These are phyloP conservation scores for Xanthoparmelia taractica DNA, from an alignment of 495 filamentous ascomycete genomes.

Conservation along the genomic window DNA sequence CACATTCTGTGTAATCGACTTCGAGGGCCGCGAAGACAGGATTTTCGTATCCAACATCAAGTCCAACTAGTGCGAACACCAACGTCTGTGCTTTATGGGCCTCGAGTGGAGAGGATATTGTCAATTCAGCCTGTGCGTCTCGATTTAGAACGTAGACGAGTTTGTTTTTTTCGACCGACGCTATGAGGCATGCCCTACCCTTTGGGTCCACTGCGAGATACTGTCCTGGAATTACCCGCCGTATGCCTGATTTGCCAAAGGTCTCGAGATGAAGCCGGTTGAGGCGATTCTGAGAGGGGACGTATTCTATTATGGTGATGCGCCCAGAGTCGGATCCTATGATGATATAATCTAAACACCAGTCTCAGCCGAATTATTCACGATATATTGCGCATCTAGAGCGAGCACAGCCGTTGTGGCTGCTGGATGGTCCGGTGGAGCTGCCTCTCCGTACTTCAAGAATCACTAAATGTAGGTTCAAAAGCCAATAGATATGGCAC, in stretches of 20 bases:
- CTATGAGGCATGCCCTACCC: slow-evolving; percentile 87
- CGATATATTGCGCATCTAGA: slow-evolving; percentile 27
- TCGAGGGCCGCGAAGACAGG: slow-evolving; percentile 93
- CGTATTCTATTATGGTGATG: slow-evolving; percentile 88
- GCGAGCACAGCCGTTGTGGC: slow-evolving; percentile 24
- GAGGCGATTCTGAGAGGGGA: slow-evolving; percentile 78
- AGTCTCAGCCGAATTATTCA: slow-evolving; percentile 52
- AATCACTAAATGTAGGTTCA: slow-evolving; percentile 87
- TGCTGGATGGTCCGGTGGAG: slow-evolving; percentile 32
- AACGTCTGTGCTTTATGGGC: slow-evolving; percentile 92
- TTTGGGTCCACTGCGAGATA: slow-evolving; percentile 92
- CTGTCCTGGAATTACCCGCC: slow-evolving; percentile 89
- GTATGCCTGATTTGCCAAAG: slow-evolving; percentile 94
- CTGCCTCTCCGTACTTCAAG: slow-evolving; percentile 60
- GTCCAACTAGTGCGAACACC: slow-evolving; percentile 73
- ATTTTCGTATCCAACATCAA: slow-evolving; percentile 96
- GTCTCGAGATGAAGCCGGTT: slow-evolving; percentile 89
- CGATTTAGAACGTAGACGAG: slow-evolving; percentile 97
- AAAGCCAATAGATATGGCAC: slow-evolving; percentile 42
- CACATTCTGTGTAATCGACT: slow-evolving; percentile 83
- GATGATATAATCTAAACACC: slow-evolving; percentile 80
- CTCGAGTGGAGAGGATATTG: slow-evolving; percentile 95
- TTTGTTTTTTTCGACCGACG: slow-evolving; percentile 97
- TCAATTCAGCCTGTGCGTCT: slow-evolving; percentile 86
- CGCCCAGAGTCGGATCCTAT: slow-evolving; percentile 92